Base-by-base conservation (phyloP, 768 basidiomycete species). In the Lentinula raphanica region DNA sequence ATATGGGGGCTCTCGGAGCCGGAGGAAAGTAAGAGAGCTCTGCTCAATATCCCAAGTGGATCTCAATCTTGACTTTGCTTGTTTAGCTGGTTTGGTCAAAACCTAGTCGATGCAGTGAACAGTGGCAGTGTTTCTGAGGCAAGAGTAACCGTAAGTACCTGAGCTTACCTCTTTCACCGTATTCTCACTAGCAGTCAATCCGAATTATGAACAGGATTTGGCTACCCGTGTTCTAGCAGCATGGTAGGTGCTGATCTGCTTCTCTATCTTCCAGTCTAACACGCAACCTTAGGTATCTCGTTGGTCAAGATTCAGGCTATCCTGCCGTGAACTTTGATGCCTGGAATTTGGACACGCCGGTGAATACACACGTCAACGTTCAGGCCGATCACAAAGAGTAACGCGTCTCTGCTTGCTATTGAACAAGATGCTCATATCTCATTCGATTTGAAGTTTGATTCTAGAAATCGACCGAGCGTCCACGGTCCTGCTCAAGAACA, bases 171-270 rank as follows among this genome's bases (percentile, higher is more conserved):
- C 63, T 3, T 25, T 44, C n/a, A 25, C 17, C n/a, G n/a, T n/a
- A n/a, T n/a, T n/a, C 36, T 8, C 8, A 19, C 9, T 3, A 15
- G 15, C 6, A 21, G 19, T 13, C 12, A 29, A n/a, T n/a, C n/a
- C n/a, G n/a, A n/a, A n/a, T 56, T 12, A 21, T n/a, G 36, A 15
- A 9, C 36, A 82, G 72, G 84, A 92, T 67, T 79, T 90, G 79
- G 88, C 88, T 0, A 80, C 80, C 2, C 82, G 89, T 19, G 85
- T 90, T 58, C 67, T 90, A 9, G 86, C 87, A 17, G 79, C 79
- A 6, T 90, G 83, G 79, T 85, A 67, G 39, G 58, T 54, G 28
- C 13, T 9, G 19, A 50, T 9, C 45, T 29, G 8, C 21, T 2
- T 44, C 32, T 17, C 5, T 40, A 19, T 17, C 5, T 17, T 53